Base-by-base conservation (phyloP, 495 filamentous ascomycete genomes). In the Tirmania nivea region DNA sequence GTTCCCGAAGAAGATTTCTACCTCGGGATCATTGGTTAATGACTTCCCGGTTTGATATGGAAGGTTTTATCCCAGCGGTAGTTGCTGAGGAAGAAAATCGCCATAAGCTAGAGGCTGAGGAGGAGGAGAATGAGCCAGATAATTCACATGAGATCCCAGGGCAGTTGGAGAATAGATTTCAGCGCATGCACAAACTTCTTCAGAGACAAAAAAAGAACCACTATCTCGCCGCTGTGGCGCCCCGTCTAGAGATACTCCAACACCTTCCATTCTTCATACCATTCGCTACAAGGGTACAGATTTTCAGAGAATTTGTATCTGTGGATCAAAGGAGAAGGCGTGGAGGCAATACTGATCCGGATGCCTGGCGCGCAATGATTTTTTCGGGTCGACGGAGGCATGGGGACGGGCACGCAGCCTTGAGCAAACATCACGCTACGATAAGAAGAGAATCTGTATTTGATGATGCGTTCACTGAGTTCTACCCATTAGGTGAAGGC, bases 181-280 rank as follows among this genome's bases (percentile, higher is more conserved):
- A 53, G 12, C 57, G 55, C 48, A 45, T 19, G 14, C 39, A 45
- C 17, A 69, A 73, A 55, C 68, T 69, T 8, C 39, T 1, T 45
- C 39, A 45, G 12, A 19, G 39, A 19, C 76, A 75, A 54, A 75
- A 75, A 45, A 71, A 79, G 8, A 73, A 78, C 50, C 78, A 81
- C 55, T 72, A 83, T 48, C 68, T 90, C 12, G 81, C 86, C 20
- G 71, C 78, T 20, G 78, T 92, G 35, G 83, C 81, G 1, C 88
- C 92, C 1, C 76, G 86, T 55, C 71, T 94, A 9, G 87, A 96
- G 67, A 84, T 99, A 12, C 68, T 99, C 34, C 79, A 86, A 49
- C 88, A 96, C 61, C 89, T 99, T 82, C 92, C 90, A 0, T 99
- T 96, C 61, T 83, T 89, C 59, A 92, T 96, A 52, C 90, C 90